phyloP scores from a whole-genome alignment of 2,329 filamentous ascomycete genomes.

The Graphiopsis chlorocephala region DNA sequence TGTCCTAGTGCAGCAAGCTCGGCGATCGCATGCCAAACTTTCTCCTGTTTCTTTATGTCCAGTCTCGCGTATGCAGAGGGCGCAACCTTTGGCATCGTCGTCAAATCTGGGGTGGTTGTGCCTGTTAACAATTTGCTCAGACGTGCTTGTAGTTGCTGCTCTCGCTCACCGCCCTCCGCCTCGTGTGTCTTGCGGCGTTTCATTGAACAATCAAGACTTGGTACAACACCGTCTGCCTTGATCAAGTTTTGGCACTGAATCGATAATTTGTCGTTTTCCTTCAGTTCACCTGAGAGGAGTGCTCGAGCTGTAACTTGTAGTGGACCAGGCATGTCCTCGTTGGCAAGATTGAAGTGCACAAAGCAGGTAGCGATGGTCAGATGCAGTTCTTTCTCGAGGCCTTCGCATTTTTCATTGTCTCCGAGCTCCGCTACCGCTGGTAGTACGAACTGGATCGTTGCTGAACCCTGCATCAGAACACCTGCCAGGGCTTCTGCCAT shows the following conservation, averaged over 20 bases:
- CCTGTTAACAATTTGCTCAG: constrained; percentile 22
- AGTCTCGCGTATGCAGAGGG: constrained; percentile 23
- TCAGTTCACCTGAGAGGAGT: neutral
- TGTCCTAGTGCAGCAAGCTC: constrained; percentile 22
- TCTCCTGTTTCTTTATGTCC: constrained; percentile 21
- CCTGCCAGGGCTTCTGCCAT: neutral
- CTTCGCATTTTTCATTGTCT: constrained; percentile 18
- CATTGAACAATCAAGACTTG: neutral
- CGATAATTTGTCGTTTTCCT: neutral
- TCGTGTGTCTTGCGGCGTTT: constrained; percentile 1
- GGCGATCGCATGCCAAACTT: constrained; percentile 27
- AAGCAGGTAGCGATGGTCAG: neutral
- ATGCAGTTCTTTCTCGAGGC: constrained; percentile 16
- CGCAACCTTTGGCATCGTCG: constrained; percentile 20
- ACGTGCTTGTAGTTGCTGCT: neutral
- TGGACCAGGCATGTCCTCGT: neutral
- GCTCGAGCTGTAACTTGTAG: neutral
- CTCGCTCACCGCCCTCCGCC: neutral
- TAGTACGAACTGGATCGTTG: constrained; percentile 25
- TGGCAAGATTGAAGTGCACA: neutral
- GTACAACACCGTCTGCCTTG: neutral
- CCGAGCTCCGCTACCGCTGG: constrained; percentile 18
- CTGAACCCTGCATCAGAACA: neutral
- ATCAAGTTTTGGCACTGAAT: neutral
- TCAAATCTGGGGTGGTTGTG: constrained; percentile 20